Evolutionary conservation across 2,329 filamentous ascomycete species (phyloP).

Genomic region (Trichoderma gracile): DNA sequence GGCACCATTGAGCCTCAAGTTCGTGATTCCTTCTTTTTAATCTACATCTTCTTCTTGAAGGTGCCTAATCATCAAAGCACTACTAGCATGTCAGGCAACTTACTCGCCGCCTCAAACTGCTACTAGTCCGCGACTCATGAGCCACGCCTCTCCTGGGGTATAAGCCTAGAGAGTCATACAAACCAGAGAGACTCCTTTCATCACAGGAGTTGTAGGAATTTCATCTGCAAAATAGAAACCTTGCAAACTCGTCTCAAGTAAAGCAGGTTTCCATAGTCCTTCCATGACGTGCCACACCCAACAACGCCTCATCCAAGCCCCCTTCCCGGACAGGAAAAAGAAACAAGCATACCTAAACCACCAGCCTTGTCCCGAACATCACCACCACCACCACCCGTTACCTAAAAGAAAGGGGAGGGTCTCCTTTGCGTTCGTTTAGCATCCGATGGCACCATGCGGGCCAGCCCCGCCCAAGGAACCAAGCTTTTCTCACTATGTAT

Average conservation of each 20-base stretch:
- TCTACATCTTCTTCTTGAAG: neutral
- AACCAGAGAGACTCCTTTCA: neutral
- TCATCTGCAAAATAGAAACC: neutral
- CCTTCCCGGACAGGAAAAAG: neutral
- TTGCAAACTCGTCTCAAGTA: no score
- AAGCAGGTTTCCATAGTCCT: neutral
- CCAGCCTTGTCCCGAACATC: neutral
- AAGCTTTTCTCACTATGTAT: slow-evolving; percentile 11
- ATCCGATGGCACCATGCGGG: slow-evolving; percentile 26
- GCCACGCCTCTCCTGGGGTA: neutral
- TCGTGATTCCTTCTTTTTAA: neutral
- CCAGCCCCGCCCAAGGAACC: slow-evolving; percentile 11
- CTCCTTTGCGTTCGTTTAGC: slow-evolving; percentile 24
- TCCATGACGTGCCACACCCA: slow-evolving; percentile 1
- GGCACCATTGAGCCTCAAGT: slow-evolving; percentile 10
- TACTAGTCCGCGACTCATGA: slow-evolving; percentile 12
- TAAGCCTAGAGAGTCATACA: neutral
- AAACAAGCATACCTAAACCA: slow-evolving; percentile 3
- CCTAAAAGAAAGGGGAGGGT: slow-evolving; percentile 7
- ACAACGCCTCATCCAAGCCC: neutral
- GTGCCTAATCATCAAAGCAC: neutral
- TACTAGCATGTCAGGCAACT: neutral
- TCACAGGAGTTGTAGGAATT: neutral
- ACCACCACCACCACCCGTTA: slow-evolving; percentile 9
- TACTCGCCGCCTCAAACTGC: neutral